phyloP scores from a whole-genome alignment of 2,329 filamentous ascomycete species.

The Diaporthe longicolla region DNA sequence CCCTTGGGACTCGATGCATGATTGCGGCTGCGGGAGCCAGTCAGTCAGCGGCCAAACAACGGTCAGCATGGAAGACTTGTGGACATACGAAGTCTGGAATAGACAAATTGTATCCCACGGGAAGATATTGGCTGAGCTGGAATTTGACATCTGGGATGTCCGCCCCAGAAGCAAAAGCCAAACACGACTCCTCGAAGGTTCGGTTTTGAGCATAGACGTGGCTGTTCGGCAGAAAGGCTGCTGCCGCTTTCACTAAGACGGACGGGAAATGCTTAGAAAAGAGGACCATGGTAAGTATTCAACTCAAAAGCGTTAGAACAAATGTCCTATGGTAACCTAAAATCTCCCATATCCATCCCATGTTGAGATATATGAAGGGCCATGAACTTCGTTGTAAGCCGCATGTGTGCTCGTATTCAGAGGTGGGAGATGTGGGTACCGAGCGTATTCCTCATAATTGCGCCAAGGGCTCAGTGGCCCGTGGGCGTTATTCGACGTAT shows the following conservation, averaged over 20 bases:
- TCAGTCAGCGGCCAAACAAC: background rate
- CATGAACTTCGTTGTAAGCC: background rate
- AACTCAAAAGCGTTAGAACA: background rate
- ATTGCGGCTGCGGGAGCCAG: slow-evolving; percentile 1
- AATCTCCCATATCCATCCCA: background rate
- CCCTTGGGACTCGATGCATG: slow-evolving; percentile 1
- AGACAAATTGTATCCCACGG: background rate
- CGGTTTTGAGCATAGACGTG: background rate
- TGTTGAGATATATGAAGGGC: background rate
- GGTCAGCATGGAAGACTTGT: background rate
- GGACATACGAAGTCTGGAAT: background rate
- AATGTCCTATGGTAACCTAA: too few relatives aligned
- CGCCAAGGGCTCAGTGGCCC: background rate
- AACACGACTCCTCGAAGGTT: slow-evolving; percentile 2
- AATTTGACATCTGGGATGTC: slow-evolving; percentile 2
- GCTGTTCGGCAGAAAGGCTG: background rate
- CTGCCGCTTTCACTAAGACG: background rate
- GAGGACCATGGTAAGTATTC: background rate
- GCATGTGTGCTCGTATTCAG: background rate
- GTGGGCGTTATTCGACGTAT: slow-evolving; percentile 20
- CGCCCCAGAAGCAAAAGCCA: background rate
- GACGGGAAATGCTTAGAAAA: background rate
- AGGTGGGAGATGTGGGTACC: background rate
- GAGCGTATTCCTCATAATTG: background rate
- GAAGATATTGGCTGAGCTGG: slow-evolving; percentile 3